A percentile compares a stretch with the other conserved stretches of the same genome.
These are phyloP conservation scores for Periconia sp. DNA, from an alignment of 2,329 filamentous ascomycete genomes.

Conservation along the genomic window DNA sequence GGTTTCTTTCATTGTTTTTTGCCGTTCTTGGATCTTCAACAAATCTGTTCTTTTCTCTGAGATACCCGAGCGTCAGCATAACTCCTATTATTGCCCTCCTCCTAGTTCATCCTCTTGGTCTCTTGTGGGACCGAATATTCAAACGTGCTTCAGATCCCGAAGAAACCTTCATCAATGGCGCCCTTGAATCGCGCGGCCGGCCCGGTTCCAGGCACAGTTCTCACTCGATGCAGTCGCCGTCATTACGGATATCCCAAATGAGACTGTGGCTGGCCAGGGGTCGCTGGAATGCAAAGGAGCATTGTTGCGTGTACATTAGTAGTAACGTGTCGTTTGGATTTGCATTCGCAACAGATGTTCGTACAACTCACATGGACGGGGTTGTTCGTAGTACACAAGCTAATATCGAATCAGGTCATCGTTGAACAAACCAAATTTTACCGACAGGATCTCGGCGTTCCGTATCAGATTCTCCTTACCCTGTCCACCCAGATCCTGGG, in stretches of 20 bases:
- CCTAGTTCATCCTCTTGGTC: slow-evolving; percentile 80
- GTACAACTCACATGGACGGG: slow-evolving; percentile 13
- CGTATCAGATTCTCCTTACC: slow-evolving; percentile 80
- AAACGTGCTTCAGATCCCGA: slow-evolving; percentile 61
- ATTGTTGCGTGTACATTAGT: slow-evolving; percentile 85
- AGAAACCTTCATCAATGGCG: slow-evolving; percentile 62
- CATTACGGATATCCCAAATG: slow-evolving; percentile 45
- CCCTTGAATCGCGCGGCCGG: slow-evolving; percentile 33
- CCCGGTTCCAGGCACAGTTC: slow-evolving; percentile 11
- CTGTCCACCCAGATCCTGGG: slow-evolving; percentile 85
- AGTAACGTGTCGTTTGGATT: slow-evolving; percentile 90
- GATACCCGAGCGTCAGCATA: slow-evolving; percentile 88
- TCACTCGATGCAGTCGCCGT: slow-evolving; percentile 9
- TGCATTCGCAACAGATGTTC: slow-evolving; percentile 79
- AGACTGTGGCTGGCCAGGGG: slow-evolving; percentile 79
- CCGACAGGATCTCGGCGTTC: slow-evolving; percentile 73
- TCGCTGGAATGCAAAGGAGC: slow-evolving; percentile 84
- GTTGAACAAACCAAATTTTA: slow-evolving; percentile 91
- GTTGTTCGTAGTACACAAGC: not conserved
- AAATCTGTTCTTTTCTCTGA: slow-evolving; percentile 84
- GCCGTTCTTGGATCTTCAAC: slow-evolving; percentile 79
- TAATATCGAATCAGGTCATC: slow-evolving; percentile 59
- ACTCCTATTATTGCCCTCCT: slow-evolving; percentile 85
- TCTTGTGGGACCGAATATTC: slow-evolving; percentile 73
- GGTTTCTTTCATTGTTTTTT: slow-evolving; percentile 77